Conservation (phyloP, 2,329 filamentous ascomycete species). For the Rhynchosporium agropyri region DNA sequence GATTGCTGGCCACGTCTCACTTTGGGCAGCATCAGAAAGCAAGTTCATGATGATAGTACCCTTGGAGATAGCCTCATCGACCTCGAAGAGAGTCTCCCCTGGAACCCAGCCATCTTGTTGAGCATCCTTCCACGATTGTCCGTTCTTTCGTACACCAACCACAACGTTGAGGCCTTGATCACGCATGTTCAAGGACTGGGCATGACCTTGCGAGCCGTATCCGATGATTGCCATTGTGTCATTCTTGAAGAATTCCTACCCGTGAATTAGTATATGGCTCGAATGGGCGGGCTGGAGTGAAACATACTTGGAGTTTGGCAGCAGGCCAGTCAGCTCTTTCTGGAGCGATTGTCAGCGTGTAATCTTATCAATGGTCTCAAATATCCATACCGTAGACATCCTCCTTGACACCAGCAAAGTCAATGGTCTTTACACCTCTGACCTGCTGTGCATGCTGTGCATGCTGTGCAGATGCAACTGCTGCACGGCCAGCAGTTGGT, state of each 20-base stretch:
- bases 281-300: conserved; percentile 27
- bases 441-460: conserved; percentile 57
- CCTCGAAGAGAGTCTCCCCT: conserved; percentile 98
- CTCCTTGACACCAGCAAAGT: conserved; percentile 94
- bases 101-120: conserved; percentile 96
- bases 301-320: conserved; percentile 91
- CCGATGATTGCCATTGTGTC: conserved; percentile 99
- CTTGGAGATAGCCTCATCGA: conserved; percentile 91
- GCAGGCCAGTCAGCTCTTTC: conserved; percentile 98
- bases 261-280: conserved; percentile 32
- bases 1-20: conserved; percentile 97
- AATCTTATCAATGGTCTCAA: conserved; percentile 1
- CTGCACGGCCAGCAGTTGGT: conserved; percentile 53
- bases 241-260: conserved; percentile 98
- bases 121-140: conserved; percentile 97
- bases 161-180: conserved; percentile 99
- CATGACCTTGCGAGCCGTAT: conserved; percentile 97
- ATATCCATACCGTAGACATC: conserved; percentile 77
- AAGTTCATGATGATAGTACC: conserved; percentile 99
- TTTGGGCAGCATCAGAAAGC: conserved; percentile 95
- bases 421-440: conserved; percentile 96
- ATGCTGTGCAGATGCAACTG: conserved; percentile 53
- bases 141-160: conserved; percentile 97
- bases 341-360: conserved; percentile 45
- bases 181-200: conserved; percentile 98